Evolutionary conservation across 2,329 filamentous ascomycete species (phyloP), one percentile per base, ranked within the genome.

Genomic region (Neofusicoccum sp.): DNA sequence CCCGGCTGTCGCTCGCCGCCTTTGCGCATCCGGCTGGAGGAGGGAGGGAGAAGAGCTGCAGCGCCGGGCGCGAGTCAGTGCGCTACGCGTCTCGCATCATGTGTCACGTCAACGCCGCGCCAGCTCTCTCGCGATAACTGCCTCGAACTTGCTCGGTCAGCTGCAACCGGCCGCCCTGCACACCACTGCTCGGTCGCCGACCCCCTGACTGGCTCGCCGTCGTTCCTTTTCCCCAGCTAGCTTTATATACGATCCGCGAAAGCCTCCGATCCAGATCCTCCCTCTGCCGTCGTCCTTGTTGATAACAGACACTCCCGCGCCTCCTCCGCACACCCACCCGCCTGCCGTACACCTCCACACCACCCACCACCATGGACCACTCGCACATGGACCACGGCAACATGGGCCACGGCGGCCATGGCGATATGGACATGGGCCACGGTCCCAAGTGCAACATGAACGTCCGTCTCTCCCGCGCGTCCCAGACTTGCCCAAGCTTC

Each of bases 391-490:
- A 81, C 64, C 84, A 88, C 69, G 81, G 81, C 66, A 77, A 78
- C 67, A 83, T 83, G 80, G 82, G 81, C 72, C 86, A 85, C 82
- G 69, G 69, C 33, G 69, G 68, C 28, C 58, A 60, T 38, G 58
- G 38, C 30, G 58, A 31, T 4, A 61, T 53, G 47, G 58, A 61
- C 63, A 73, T 72, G 70, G 68, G 65, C 61, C 80, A 80, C 33
- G 76, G 73, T 59, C 74, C 72, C 58, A 86, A 87, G 81, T 97
- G 93, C 84, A 93, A 82, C 76, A 97, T 97, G 91, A 96, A 93
- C 76, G 93, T 93, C 79, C 70, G 88, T 70, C 56, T 61, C 54
- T 24, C 58, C 40, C 45, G 20, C 20, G 20, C 20, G 20, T 20
- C 20, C 20, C 20, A 20, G 20, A 20, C 20, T 20, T 20, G 20